phyloP scores from a whole-genome alignment of 257 asterid genomes.

The Marsdenia floribunda region DNA sequence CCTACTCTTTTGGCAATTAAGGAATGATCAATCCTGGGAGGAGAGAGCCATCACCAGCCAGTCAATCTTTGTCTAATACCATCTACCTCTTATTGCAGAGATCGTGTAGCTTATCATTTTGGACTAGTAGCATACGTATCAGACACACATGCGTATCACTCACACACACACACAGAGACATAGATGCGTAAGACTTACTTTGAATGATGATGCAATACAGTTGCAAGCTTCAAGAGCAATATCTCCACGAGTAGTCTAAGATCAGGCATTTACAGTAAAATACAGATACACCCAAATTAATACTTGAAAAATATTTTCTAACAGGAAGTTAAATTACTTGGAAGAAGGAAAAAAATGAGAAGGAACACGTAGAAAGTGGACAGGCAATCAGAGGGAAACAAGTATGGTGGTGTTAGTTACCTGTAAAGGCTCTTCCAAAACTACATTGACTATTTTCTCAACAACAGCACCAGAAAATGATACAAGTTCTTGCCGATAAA shows the following conservation, averaged over 20 bases:
- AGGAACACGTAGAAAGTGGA: constrained; percentile 10
- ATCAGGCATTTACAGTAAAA: constrained; percentile 15
- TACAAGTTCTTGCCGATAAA: constrained; percentile 48
- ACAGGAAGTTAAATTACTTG: background rate
- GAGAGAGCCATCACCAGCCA: no score
- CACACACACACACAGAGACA: background rate
- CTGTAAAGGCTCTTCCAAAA: constrained; percentile 61
- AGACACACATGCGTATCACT: background rate
- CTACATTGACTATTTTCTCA: constrained; percentile 36
- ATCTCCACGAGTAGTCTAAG: constrained; percentile 61
- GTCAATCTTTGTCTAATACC: background rate
- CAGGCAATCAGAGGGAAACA: constrained; percentile 9
- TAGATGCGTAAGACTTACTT: constrained; percentile 33
- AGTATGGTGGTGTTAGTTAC: constrained; percentile 27
- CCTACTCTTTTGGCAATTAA: no score
- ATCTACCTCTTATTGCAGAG: background rate
- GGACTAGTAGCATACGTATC: background rate
- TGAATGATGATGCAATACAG: constrained; percentile 62
- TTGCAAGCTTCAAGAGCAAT: constrained; percentile 77
- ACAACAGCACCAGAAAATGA: constrained; percentile 47
- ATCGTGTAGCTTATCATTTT: background rate
- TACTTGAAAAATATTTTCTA: background rate
- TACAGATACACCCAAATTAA: background rate
- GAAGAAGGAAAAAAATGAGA: background rate
- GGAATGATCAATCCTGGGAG: no score